Evolutionary conservation across 2,329 filamentous ascomycete genomes (phyloP).

Genomic region (Fusarium sp.): DNA sequence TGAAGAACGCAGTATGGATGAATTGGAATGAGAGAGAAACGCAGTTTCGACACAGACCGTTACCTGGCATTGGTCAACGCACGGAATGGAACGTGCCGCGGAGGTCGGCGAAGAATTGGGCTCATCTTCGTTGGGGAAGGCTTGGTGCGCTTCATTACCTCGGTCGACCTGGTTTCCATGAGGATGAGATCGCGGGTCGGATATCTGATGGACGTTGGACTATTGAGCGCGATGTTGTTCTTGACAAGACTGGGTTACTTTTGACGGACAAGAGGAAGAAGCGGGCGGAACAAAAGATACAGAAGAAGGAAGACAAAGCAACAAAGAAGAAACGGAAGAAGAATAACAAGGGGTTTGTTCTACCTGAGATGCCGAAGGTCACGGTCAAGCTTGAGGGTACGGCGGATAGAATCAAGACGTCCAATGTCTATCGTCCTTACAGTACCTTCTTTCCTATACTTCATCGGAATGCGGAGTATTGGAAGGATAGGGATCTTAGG

Average conservation of each 20-base stretch:
- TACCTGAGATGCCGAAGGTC: background rate
- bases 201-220: slow-evolving; percentile 24
- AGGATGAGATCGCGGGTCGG: slow-evolving; percentile 18
- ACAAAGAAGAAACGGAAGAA: slow-evolving; percentile 11
- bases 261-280: slow-evolving; percentile 24
- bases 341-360: background rate
- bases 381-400: slow-evolving; percentile 11
- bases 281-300: slow-evolving; percentile 6
- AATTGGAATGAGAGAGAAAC: slow-evolving; percentile 46
- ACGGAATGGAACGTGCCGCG: slow-evolving; percentile 17
- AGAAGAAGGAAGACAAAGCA: slow-evolving; percentile 11
- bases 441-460: slow-evolving; percentile 43
- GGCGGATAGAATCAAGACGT: slow-evolving; percentile 33
- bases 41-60: slow-evolving; percentile 12
- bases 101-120: background rate
- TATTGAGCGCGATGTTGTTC: slow-evolving; percentile 18
- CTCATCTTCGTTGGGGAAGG: slow-evolving; percentile 19
- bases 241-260: slow-evolving; percentile 11
- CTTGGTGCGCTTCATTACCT: slow-evolving; percentile 23
- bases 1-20: slow-evolving; percentile 47
- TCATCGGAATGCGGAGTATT: slow-evolving; percentile 36
- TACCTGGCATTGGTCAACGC: slow-evolving; percentile 16
- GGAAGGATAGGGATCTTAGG: slow-evolving; percentile 44
- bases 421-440: slow-evolving; percentile 46
- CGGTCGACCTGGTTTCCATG: slow-evolving; percentile 3